Evolutionary conservation across 108 stramenopile genomes (phyloP).

Genomic region (Skeletonema menzelii): DNA sequence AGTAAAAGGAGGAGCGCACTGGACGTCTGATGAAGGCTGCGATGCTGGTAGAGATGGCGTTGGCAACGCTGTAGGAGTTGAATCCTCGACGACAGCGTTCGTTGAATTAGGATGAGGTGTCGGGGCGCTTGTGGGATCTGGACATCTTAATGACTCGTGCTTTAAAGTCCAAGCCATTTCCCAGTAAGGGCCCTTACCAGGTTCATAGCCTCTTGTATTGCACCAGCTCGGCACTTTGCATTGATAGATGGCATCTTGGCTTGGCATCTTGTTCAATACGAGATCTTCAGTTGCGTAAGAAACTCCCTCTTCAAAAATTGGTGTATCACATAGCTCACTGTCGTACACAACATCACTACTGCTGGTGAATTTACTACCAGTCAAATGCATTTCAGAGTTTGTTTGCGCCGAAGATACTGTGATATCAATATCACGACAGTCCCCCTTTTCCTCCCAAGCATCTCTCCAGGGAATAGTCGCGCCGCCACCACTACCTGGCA

Average conservation of each 20-base stretch:
- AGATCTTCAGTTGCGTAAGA: neutral
- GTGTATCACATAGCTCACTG: neutral
- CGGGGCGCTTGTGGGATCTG: neutral
- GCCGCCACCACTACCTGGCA: neutral
- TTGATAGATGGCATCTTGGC: neutral
- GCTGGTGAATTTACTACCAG: neutral
- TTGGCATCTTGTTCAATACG: too few species aligned
- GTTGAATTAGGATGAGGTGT: neutral
- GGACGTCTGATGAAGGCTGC: neutral
- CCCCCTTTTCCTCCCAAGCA: conserved; percentile 6
- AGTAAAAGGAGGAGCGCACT: conserved; percentile 9
- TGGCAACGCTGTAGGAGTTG: too few species aligned
- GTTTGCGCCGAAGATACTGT: too few species aligned
- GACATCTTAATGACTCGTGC: neutral
- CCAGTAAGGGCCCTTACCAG: conserved; percentile 16
- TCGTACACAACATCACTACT: neutral
- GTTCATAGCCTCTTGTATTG: conserved; percentile 11
- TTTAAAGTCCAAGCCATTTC: conserved; percentile 10
- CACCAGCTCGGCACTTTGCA: conserved; percentile 4
- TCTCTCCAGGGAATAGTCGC: conserved; percentile 13
- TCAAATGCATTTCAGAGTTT: neutral
- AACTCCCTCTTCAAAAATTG: neutral
- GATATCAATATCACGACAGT: too few species aligned
- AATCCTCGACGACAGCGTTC: too few species aligned
- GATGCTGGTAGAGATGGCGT: neutral